phyloP scores from a whole-genome alignment of 1,284 basidiomycete species.

The Earliella scabrosa region DNA sequence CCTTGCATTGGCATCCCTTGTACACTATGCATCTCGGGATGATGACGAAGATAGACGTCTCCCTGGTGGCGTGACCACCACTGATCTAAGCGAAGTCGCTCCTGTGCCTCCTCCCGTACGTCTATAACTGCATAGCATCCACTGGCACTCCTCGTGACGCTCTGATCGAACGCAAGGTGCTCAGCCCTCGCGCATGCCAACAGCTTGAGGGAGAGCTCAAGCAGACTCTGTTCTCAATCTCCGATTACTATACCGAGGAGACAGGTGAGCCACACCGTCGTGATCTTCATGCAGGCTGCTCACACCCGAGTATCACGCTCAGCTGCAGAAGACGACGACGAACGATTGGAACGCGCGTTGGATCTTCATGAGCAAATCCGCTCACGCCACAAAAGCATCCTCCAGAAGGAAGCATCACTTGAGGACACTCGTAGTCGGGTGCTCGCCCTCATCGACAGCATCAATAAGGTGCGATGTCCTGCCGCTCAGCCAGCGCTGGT shows the following conservation, averaged over 20 bases:
- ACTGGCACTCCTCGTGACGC: not conserved
- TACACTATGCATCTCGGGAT: not conserved
- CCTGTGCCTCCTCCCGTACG: not conserved
- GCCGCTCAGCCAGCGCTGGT: not conserved
- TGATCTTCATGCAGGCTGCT: not conserved
- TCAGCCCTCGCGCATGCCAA: not conserved
- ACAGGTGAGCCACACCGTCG: not conserved
- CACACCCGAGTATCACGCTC: not conserved
- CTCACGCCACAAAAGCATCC: not conserved
- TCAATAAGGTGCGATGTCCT: not conserved
- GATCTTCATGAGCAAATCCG: not conserved
- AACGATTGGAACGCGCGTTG: not conserved
- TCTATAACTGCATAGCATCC: not conserved
- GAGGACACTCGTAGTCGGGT: not conserved
- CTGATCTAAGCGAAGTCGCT: not conserved
- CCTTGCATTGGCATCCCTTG: not conserved
- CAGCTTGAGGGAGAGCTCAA: not conserved
- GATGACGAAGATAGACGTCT: not conserved
- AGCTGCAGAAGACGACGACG: not conserved
- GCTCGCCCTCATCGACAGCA: not conserved
- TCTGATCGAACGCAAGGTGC: not conserved
- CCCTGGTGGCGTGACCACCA: not conserved
- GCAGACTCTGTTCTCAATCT: not conserved
- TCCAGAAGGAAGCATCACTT: not conserved
- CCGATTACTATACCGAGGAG: not conserved